Evolutionary conservation across 148 eudicot genomes (phyloP).

Genomic region (Camellia sinensis): DNA sequence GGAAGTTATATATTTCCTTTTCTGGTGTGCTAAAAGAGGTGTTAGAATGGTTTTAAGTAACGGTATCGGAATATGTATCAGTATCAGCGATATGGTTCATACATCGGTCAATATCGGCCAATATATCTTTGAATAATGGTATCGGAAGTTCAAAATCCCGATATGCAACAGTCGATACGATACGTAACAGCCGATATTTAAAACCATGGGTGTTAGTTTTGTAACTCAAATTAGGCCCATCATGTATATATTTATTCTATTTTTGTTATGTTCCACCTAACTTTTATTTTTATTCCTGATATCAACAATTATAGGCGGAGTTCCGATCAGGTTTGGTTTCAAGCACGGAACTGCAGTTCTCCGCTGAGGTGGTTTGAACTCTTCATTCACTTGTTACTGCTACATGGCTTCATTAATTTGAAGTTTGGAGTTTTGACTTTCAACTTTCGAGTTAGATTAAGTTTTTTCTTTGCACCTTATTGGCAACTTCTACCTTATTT

Average conservation of each 20-base stretch:
- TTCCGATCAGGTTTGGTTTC: constrained; percentile 57
- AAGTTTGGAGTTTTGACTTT: neutral
- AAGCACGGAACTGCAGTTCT: constrained; percentile 58
- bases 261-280: neutral
- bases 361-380: constrained; percentile 52
- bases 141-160: no score
- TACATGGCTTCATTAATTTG: neutral
- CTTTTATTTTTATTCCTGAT: neutral
- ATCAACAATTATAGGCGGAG: constrained; percentile 55
- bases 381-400: neutral
- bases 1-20: neutral
- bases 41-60: neutral
- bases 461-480: neutral
- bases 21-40: neutral
- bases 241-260: neutral
- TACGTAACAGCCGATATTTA: no score
- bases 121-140: no score
- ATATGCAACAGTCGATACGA: no score
- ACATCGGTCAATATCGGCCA: no score
- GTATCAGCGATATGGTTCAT: no score
- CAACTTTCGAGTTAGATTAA: neutral
- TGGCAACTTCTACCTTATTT: neutral
- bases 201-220: neutral
- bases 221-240: neutral
- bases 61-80: no score